Evolutionary conservation across 75 land plant species (phyloP), one percentile per base, ranked within the genome.

Genomic region (Ceratopteris richardii): DNA sequence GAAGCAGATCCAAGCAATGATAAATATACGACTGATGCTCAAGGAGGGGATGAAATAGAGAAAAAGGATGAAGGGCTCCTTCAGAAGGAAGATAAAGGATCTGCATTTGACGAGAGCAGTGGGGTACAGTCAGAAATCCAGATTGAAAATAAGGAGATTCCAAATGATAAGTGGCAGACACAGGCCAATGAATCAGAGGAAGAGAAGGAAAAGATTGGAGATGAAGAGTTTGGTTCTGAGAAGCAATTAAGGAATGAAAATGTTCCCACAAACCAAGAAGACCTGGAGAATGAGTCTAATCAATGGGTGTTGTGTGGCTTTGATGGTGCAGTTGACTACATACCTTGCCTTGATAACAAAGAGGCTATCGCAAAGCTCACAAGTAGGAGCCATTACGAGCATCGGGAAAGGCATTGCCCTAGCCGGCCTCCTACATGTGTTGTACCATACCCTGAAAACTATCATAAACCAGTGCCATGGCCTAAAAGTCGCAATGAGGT

Each of bases 221-320:
- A 46, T 18, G 23, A 29, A 21, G 31, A 28, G 11, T 13, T 28
- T 43, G 10, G 28, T 40, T 11, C 60, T 57, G 47, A 73, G 44
- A 12, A 39, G 26, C 23, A 52, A n/a, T 0, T 25, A 40, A 70
- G 46, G 46, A 56, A 58, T 23, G 23, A 28, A 9, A 48, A 44
- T 0, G 63, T 30, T 37, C 46, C 64, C 1, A 55, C 65, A 17
- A 62, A 26, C 11, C 54, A 29, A 11, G 33, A 18, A 33, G 37
- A 9, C 37, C 9, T 9, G 3, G 57, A 11, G n/a, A 42, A 31
- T 4, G 14, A 26, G 18, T 48, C 29, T 14, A 60, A 72, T 16
- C 68, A 42, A 12, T 94, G 98, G 98, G 66, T 70, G 63, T 66
- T 86, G 0, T 94, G 98, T 55, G 79, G 73, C 51, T 78, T 60